Evolutionary conservation across 1,284 basidiomycete species (phyloP), one percentile per base, ranked within the genome.

Genomic region (Puccinia coronata): DNA sequence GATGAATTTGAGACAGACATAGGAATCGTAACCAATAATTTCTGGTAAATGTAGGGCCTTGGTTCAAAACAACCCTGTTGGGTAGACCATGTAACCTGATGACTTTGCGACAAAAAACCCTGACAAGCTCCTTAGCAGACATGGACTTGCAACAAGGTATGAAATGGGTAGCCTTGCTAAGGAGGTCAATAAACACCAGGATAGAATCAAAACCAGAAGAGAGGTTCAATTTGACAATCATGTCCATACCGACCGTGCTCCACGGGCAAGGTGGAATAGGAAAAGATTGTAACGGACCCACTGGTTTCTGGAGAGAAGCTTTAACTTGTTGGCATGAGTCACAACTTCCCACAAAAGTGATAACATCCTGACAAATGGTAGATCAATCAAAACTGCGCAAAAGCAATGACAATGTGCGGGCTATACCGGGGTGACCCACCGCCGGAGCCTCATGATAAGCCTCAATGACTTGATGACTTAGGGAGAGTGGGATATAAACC

Each of bases 191-290:
- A 0, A 89, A 84, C 0, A 89, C 87, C 0, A 88, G 74, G 8
- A 90, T 87, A 11, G 87, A 79, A 77, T 88, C 84, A 83, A 78
- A 88, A 1, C 87, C 86, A 2, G 84, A 82, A 0, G 86, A 87
- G 8, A 8, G 9, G 0, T 88, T 89, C 0, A 90, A 84, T 25
- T 86, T 85, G 5, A 85, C 85, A 49, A 90, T 88, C 72, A 88
- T 85, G 82, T 90, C 89, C 86, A 89, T 87, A 0, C 87, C 87
- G 5, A 90, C 85, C 0, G 85, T 84, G 39, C 84, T 83, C 85
- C 87, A 90, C 0, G 88, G 88, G 20, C 70, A 25, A 11, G 51
- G 3, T 0, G 84, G 83, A 57, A 61, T 82, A 16, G 3, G 88
- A 20, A 88, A 84, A 0, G 87, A 86, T 76, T 86, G 82, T 16